Percentiles rank a stretch among this genome's conserved stretches.
These are phyloP conservation scores for Peronospora farinosa DNA, from an alignment of 352 stramenopile genomes.

Conservation along the genomic window DNA sequence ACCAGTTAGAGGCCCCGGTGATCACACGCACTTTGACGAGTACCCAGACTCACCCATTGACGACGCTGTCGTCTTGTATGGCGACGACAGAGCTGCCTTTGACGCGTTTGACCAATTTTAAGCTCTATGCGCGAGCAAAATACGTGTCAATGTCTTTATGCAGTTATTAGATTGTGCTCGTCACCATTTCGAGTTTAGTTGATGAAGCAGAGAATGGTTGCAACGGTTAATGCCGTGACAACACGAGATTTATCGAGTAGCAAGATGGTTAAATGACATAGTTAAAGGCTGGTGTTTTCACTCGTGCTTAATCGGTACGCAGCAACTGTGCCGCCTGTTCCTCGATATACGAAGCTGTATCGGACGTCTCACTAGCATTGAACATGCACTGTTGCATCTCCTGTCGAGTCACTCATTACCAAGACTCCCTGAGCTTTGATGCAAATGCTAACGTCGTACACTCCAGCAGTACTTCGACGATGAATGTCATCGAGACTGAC, in stretches of 20 bases:
- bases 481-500: not conserved
- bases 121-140: slow-evolving; percentile 24
- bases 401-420: slow-evolving; percentile 68
- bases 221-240: too few relatives aligned
- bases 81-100: slow-evolving; percentile 78
- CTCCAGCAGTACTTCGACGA: slow-evolving; percentile 44
- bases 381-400: slow-evolving; percentile 65
- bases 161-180: slow-evolving; percentile 4
- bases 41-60: slow-evolving; percentile 89
- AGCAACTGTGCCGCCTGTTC: slow-evolving; percentile 53
- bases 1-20: slow-evolving; percentile 68
- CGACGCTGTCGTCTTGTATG: slow-evolving; percentile 74
- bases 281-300: slow-evolving; percentile 6
- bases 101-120: slow-evolving; percentile 87
- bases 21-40: slow-evolving; percentile 91
- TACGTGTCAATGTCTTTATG: slow-evolving; percentile 20
- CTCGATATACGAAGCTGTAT: slow-evolving; percentile 29
- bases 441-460: slow-evolving; percentile 73
- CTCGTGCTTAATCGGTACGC: slow-evolving; percentile 50
- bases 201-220: not conserved
- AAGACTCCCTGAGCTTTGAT: slow-evolving; percentile 60
- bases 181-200: not conserved
- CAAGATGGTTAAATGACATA: too few relatives aligned
- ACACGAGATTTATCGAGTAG: too few relatives aligned
- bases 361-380: slow-evolving; percentile 1